Conservation (phyloP, 306 rosid genomes). For the Pterocarpus santalinus region DNA sequence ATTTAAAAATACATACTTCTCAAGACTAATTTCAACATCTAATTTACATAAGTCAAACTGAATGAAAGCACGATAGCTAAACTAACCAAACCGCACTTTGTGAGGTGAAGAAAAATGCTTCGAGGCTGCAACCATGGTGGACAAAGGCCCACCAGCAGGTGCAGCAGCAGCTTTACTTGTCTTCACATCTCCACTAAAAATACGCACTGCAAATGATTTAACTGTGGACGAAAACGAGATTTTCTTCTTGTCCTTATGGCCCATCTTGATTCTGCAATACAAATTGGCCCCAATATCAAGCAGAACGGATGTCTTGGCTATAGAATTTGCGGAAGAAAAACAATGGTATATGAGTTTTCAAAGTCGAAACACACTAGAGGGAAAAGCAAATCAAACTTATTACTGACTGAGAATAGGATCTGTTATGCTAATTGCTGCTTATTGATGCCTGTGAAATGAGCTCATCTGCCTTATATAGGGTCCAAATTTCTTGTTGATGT, state of each 20-base stretch:
- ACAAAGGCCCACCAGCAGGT: constrained; percentile 39
- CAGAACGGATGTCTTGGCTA: no score
- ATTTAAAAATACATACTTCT: no score
- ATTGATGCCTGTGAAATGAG: neutral
- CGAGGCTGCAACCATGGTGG: constrained; percentile 56
- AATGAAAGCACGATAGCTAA: no score
- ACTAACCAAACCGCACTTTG: no score
- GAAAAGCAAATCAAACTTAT: neutral
- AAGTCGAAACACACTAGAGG: neutral
- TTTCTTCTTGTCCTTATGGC: constrained; percentile 15
- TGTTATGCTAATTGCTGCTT: constrained; percentile 1
- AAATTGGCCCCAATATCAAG: no score
- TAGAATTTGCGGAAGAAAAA: no score
- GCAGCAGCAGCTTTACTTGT: constrained; percentile 12
- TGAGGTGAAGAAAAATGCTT: constrained; percentile 58
- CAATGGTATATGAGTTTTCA: no score
- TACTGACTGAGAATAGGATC: neutral
- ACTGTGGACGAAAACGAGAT: neutral
- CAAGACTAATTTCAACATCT: no score
- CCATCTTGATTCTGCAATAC: constrained; percentile 23
- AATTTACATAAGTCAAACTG: no score
- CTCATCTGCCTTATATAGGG: constrained; percentile 10
- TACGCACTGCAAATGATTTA: constrained; percentile 9
- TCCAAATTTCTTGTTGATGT: constrained; percentile 21
- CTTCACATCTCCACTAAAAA: constrained; percentile 36